Conservation (phyloP, 345 rosid species). For the Acer negundo region DNA sequence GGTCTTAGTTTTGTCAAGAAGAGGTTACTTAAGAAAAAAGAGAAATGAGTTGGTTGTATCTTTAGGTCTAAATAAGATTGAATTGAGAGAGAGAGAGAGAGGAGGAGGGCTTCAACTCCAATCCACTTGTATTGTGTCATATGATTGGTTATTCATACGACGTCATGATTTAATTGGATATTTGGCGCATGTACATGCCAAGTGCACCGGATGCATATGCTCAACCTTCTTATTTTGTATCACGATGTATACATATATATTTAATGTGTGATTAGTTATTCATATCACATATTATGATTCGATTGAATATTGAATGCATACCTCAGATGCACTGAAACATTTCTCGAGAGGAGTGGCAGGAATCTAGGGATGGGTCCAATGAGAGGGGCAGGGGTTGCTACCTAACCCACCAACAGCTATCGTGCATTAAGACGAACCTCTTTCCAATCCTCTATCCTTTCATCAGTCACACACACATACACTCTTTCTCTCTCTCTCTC, state of each 20-base stretch:
- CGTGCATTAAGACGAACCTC: constrained; percentile 49
- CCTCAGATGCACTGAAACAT: no score
- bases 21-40: constrained; percentile 28
- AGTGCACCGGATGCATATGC: no score
- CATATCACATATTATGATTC: no score
- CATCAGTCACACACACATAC: constrained; percentile 22
- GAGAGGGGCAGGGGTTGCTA: constrained; percentile 61
- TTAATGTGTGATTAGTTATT: no score
- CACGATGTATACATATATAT: no score
- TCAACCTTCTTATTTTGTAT: no score
- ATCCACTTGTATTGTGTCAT: no score
- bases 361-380: constrained; percentile 62
- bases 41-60: constrained; percentile 36
- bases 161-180: no score
- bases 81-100: constrained; percentile 13
- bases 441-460: constrained; percentile 43
- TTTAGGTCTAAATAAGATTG: constrained; percentile 5
- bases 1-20: constrained; percentile 3
- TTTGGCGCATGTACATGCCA: no score
- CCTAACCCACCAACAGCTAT: constrained; percentile 77
- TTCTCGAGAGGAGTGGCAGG: constrained; percentile 26
- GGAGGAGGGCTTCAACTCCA: not conserved
- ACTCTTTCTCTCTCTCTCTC: not conserved
- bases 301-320: no score
- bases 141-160: no score